Evolutionary conservation across 768 basidiomycete genomes (phyloP).

Genomic region (Leccinum boreale): DNA sequence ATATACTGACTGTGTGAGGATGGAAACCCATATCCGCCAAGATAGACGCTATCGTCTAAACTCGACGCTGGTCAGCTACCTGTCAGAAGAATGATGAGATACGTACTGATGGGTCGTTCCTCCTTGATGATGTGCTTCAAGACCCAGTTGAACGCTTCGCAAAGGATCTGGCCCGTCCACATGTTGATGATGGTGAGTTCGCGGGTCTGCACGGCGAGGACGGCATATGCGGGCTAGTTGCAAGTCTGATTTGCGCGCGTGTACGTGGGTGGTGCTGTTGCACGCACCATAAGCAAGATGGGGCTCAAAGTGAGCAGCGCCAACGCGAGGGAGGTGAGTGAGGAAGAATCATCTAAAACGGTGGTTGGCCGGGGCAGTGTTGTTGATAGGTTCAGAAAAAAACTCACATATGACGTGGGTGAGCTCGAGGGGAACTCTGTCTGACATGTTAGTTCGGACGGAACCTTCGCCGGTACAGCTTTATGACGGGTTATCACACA

Average conservation of each 20-base stretch:
- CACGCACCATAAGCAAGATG: constrained; percentile 65
- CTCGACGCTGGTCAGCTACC: constrained; percentile 1
- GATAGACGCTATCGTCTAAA: constrained; percentile 18
- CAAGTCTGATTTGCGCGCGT: constrained; percentile 4
- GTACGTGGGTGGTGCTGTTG: background rate
- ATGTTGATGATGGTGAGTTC: constrained; percentile 79
- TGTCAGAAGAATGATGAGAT: background rate
- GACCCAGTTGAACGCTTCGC: constrained; percentile 66
- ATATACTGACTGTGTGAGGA: constrained; percentile 90
- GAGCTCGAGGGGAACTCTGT: constrained; percentile 52
- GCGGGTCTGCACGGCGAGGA: constrained; percentile 67
- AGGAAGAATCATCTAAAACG: constrained; percentile 60
- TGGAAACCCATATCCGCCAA: constrained; percentile 79
- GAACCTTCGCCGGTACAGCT: background rate
- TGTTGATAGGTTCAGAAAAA: background rate
- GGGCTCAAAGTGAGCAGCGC: constrained; percentile 68
- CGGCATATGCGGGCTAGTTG: constrained; percentile 73
- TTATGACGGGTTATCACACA: background rate
- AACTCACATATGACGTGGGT: constrained; percentile 65
- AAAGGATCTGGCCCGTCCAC: constrained; percentile 77
- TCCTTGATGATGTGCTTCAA: constrained; percentile 68
- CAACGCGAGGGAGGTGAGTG: constrained; percentile 50
- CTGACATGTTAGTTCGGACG: constrained; percentile 2
- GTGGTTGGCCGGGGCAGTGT: constrained; percentile 1
- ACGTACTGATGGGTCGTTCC: constrained; percentile 63